phyloP scores from a whole-genome alignment of 345 rosid genomes.

The Rhodamnia argentea region DNA sequence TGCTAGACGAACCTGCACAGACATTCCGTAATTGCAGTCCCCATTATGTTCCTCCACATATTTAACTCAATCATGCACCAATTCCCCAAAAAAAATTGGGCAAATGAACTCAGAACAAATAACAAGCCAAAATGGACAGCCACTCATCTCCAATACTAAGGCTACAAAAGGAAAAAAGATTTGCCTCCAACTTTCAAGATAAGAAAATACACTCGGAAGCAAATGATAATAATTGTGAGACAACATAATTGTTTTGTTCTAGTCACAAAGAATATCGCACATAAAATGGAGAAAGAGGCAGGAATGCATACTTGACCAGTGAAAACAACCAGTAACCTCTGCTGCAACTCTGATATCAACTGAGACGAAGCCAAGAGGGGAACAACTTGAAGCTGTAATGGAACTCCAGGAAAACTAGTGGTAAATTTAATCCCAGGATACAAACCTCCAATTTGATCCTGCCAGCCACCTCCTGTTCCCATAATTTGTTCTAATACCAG shows the following conservation, averaged over 20 bases:
- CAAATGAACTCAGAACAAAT: neutral
- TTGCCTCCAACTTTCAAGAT: neutral
- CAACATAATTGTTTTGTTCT: neutral
- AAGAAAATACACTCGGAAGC: neutral
- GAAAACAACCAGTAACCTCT: conserved; percentile 77
- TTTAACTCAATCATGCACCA: neutral
- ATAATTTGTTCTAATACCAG: conserved; percentile 89
- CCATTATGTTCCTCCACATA: neutral
- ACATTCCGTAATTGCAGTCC: neutral
- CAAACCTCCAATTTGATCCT: conserved; percentile 93
- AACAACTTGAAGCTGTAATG: conserved; percentile 76
- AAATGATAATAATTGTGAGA: neutral
- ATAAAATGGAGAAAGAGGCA: neutral
- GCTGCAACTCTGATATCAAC: conserved; percentile 56
- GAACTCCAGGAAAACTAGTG: conserved; percentile 83
- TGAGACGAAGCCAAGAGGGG: conserved; percentile 66
- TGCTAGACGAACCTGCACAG: conserved; percentile 78
- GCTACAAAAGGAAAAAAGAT: neutral
- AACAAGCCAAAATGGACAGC: neutral
- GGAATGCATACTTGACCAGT: conserved; percentile 76
- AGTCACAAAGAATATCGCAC: neutral
- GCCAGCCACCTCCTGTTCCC: conserved; percentile 99
- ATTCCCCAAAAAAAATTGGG: neutral
- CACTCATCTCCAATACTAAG: neutral
- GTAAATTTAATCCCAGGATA: conserved; percentile 89